These are phyloP conservation scores for Casuarina glauca DNA, from an alignment of 306 rosid genomes.

Conservation along the genomic window DNA sequence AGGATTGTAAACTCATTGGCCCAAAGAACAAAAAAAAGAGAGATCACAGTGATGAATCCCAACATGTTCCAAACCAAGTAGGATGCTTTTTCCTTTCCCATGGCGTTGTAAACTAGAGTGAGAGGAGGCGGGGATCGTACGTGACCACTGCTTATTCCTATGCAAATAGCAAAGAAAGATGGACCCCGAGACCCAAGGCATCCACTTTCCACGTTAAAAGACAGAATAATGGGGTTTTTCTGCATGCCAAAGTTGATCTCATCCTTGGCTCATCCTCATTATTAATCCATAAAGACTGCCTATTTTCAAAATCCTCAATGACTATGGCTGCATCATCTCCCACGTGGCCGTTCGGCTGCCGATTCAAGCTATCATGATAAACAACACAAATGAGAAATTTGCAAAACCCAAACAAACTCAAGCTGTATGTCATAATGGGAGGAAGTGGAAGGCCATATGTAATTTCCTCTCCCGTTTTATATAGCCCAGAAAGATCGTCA, in stretches of 20 bases:
- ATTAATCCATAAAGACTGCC: conserved; percentile 28
- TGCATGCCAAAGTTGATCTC: conserved; percentile 42
- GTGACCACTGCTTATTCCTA: conserved; percentile 16
- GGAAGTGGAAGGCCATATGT: not conserved
- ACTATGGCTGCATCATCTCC: not conserved
- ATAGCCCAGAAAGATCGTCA: not conserved
- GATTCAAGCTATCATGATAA: not conserved
- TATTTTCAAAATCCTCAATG: conserved; percentile 18
- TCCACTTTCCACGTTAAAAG: conserved; percentile 54
- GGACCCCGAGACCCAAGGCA: conserved; percentile 37
- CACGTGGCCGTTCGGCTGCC: conserved; percentile 28
- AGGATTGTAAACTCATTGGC: not conserved
- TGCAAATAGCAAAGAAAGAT: conserved; percentile 9
- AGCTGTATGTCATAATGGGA: not conserved
- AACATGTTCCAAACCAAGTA: conserved; percentile 46
- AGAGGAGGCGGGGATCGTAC: not conserved
- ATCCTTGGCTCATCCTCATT: conserved; percentile 36
- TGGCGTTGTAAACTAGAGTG: conserved; percentile 30
- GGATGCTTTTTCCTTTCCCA: conserved; percentile 30
- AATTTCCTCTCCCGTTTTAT: not conserved
- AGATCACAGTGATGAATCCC: conserved; percentile 56
- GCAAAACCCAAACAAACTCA: not conserved
- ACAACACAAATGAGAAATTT: not conserved
- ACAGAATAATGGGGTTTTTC: conserved; percentile 39
- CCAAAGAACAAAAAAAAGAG: conserved; percentile 17